These are phyloP conservation scores for Monilinia fructigena DNA, from an alignment of 2,329 filamentous ascomycete species.

Conservation along the genomic window DNA sequence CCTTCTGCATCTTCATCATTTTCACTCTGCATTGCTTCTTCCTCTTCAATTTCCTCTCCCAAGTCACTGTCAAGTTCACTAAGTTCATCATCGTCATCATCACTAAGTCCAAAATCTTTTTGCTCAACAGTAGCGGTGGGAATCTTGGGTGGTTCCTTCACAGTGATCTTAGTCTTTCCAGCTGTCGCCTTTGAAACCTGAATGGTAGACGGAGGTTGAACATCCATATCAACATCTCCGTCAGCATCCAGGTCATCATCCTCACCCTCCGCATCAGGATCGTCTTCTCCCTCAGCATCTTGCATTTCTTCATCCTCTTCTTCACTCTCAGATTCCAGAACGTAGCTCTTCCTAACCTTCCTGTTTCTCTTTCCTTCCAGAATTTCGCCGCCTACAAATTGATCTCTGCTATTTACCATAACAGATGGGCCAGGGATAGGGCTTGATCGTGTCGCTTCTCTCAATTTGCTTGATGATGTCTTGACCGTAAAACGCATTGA, in stretches of 20 bases:
- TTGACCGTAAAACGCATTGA: constrained; percentile 41
- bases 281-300: constrained; percentile 44
- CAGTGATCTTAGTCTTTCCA: constrained; percentile 34
- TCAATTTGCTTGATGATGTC: constrained; percentile 40
- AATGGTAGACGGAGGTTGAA: constrained; percentile 37
- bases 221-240: constrained; percentile 42
- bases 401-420: constrained; percentile 31
- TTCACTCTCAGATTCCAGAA: constrained; percentile 48
- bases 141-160: constrained; percentile 32
- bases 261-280: constrained; percentile 42
- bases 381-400: constrained; percentile 38
- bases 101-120: constrained; percentile 37
- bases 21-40: constrained; percentile 46
- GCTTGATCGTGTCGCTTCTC: constrained; percentile 37
- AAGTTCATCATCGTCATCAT: constrained; percentile 42
- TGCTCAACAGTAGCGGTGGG: constrained; percentile 36
- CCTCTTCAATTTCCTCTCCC: constrained; percentile 50
- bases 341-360: constrained; percentile 42
- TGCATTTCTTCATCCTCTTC: constrained; percentile 43
- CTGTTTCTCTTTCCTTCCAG: constrained; percentile 38
- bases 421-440: constrained; percentile 27
- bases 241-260: constrained; percentile 49
- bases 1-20: constrained; percentile 46
- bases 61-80: constrained; percentile 40
- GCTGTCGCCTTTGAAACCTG: constrained; percentile 37